phyloP scores from a whole-genome alignment of 73 alveolate genomes.

The Loxodes magnus region DNA sequence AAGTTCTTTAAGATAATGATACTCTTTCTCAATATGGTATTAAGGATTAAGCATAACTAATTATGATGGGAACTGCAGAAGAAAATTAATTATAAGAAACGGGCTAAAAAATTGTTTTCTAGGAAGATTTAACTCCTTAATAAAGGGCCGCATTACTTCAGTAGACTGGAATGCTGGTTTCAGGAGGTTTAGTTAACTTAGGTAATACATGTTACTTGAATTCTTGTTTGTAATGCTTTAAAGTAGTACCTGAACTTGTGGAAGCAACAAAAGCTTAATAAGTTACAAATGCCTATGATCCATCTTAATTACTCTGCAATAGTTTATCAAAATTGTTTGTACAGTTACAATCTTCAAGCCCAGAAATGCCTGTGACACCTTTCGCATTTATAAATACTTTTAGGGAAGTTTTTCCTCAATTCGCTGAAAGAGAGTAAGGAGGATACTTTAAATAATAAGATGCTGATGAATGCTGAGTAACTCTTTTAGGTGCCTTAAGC shows the following conservation, averaged over 20 bases:
- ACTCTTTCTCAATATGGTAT: conserved; percentile 32
- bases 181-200: conserved; percentile 83
- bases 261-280: conserved; percentile 40
- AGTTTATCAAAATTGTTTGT: conserved; percentile 60
- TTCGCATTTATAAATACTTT: conserved; percentile 51
- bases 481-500: conserved; percentile 52
- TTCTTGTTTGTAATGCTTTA: conserved; percentile 77
- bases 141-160: conserved; percentile 82
- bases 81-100: conserved; percentile 48
- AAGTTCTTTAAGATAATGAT: conserved; percentile 27
- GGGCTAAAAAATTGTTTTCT: conserved; percentile 46
- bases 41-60: conserved; percentile 36
- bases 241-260: conserved; percentile 76
- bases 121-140: conserved; percentile 91
- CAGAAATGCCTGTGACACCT: conserved; percentile 60
- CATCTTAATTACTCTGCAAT: conserved; percentile 22
- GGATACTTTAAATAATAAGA: conserved; percentile 88
- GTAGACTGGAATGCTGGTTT: conserved; percentile 82
- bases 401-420: conserved; percentile 74
- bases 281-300: conserved; percentile 11
- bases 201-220: conserved; percentile 98
- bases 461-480: conserved; percentile 92
- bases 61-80: conserved; percentile 91
- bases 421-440: conserved; percentile 76
- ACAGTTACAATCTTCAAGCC: conserved; percentile 43